phyloP scores from a whole-genome alignment of 176 grass and related monocot species.

The Aegilops tauschii region DNA sequence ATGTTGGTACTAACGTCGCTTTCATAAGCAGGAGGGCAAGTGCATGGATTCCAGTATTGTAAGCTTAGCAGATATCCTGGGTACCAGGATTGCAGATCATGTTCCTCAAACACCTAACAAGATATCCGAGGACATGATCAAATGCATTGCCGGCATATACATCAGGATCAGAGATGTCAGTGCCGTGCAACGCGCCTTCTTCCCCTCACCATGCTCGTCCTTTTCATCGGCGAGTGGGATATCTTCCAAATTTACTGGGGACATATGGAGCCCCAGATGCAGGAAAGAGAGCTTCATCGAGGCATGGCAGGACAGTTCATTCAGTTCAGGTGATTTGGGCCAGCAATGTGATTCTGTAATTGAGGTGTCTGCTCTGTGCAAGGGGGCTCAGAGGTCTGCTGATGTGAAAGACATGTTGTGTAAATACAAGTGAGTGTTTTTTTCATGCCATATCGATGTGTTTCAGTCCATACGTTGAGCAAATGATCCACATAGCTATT shows the following conservation, averaged over 20 bases:
- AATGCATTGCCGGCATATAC: conserved; percentile 77
- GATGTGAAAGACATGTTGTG: conserved; percentile 63
- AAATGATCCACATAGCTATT: neutral
- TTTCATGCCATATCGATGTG: neutral
- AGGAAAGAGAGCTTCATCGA: conserved; percentile 61
- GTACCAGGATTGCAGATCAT: conserved; percentile 84
- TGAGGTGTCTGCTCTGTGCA: conserved; percentile 73
- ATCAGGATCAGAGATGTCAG: conserved; percentile 47
- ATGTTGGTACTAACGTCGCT: conserved; percentile 15
- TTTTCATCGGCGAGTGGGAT: conserved; percentile 74
- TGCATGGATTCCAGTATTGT: conserved; percentile 43
- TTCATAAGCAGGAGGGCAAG: conserved; percentile 50
- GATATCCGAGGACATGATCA: conserved; percentile 90
- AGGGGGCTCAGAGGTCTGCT: conserved; percentile 46
- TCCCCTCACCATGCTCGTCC: conserved; percentile 84
- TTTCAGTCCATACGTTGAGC: neutral
- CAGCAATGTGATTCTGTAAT: conserved; percentile 68
- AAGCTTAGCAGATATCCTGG: conserved; percentile 92
- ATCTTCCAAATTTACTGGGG: conserved; percentile 61
- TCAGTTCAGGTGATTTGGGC: conserved; percentile 42
- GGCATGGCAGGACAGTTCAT: conserved; percentile 45
- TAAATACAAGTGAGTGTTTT: conserved; percentile 69
- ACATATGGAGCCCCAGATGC: conserved; percentile 71
- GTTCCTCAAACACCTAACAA: conserved; percentile 89
- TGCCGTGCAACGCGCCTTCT: conserved; percentile 30